Base-by-base conservation (phyloP, 2,329 filamentous ascomycete species). In the Triangularia setosa region DNA sequence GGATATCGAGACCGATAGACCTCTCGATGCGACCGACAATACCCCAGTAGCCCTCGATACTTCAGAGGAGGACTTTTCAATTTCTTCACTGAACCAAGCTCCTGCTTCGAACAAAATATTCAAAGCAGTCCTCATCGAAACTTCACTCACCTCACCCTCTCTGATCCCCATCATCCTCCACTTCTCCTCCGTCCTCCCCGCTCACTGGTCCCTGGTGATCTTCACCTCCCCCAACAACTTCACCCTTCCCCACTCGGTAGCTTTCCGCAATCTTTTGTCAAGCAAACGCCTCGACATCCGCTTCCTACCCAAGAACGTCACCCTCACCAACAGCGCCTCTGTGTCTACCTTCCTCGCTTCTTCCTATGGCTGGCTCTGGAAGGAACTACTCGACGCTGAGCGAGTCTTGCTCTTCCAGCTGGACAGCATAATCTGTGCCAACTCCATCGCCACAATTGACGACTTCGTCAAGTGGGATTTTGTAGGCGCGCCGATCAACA, bases 401-500 rank as follows among this genome's bases (percentile, higher is more conserved):
- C 28, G 55, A 4, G 25, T 58, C 8, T 14, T 58, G 16, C 18
- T 58, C 28, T 58, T 58, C 18, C 55, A 58, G 28, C 28, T 58
- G 3, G 55, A 58, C 55, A 58, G 55, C 55, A 58, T 58, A 28
- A 58, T 58, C 28, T 58, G 55, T 28, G 55, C 55, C 55, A 58
- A 58, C 55, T 58, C 55, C 4, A 35, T 35, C 55, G 9, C 33
- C 14, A 58, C 27, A 18, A 25, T 58, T 8, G 55, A 58, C 28
- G 55, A 58, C 33, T 58, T 58, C 9, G 18, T 58, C 4, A 24
- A 58, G 24, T 58, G 55, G 55, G 55, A 58, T 16, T 58, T 11
- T 16, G 24, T 58, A 5, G 55, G 55, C n/a, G 55, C 55, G n/a
- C 55, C 55, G 33, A 58, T 58, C 16, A 24, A 27, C 8, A 58